A percentile compares a stretch with the other conserved stretches of the same genome.
These are phyloP conservation scores for Stenogyne calaminthoides DNA, from an alignment of 305 asterid genomes.

Conservation along the genomic window DNA sequence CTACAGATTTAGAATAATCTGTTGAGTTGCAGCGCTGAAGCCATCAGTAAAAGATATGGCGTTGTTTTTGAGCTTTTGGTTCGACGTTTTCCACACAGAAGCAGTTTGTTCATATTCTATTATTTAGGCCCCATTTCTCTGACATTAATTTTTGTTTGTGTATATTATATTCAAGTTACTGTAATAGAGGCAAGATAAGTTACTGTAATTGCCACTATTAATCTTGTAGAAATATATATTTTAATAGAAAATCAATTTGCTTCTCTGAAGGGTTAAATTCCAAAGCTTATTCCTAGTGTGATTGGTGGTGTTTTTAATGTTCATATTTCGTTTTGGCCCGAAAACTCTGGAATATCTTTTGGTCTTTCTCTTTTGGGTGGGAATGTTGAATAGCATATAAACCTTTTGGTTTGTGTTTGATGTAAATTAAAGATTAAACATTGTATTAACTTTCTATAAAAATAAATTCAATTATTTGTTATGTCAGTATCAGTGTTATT, in stretches of 20 bases:
- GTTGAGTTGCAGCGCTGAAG: constrained; percentile 26
- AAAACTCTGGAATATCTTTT: neutral
- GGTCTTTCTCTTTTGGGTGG: neutral
- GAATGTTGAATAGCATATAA: neutral
- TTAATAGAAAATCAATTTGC: constrained; percentile 28
- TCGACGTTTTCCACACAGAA: neutral
- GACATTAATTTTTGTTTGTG: constrained; percentile 38
- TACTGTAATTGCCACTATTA: constrained; percentile 29
- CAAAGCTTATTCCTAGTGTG: neutral
- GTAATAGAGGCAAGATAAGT: constrained; percentile 30
- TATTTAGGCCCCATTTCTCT: constrained; percentile 38
- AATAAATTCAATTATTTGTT: neutral
- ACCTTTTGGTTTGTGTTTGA: neutral
- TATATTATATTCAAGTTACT: constrained; percentile 38
- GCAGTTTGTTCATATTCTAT: constrained; percentile 38
- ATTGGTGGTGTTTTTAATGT: neutral
- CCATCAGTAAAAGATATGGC: constrained; percentile 18
- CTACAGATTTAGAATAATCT: constrained; percentile 23
- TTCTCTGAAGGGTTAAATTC: neutral
- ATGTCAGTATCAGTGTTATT: neutral
- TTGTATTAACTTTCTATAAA: neutral
- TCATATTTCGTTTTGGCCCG: neutral
- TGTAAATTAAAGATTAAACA: neutral
- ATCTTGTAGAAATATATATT: constrained; percentile 11
- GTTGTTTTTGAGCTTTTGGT: constrained; percentile 30